Evolutionary conservation across 352 stramenopile genomes (phyloP), one percentile per base, ranked within the genome.

Genomic region (Globisporangium recalcitrans): DNA sequence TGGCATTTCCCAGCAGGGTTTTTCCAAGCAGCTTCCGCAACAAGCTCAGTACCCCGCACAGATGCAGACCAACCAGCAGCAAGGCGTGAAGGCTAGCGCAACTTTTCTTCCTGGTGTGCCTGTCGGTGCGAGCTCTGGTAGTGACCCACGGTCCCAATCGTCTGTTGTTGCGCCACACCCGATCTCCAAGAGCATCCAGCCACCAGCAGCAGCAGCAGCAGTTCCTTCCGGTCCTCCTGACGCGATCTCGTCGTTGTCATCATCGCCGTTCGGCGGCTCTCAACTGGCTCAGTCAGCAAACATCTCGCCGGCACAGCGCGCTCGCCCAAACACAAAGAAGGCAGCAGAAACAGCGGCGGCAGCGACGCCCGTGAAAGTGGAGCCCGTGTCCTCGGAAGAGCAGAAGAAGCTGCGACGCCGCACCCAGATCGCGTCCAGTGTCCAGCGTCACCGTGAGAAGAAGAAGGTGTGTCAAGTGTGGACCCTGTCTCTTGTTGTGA

Each of bases 361-460:
- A 38, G 29, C 27, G 22, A 16, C 47, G 10, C 21, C 21, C 1
- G 19, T 65, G 21, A 74, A 63, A 49, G 58, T 64, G 31, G 62
- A 75, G 21, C 24, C 60, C 16, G 55, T 82, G 21, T 75, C 73
- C 11, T n/a, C 69, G 1, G 75, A 84, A 38, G 78, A 90, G 56
- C 65, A 75, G 56, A 88, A 90, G 70, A 87, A 87, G 48, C 67
- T 79, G 52, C 63, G 64, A 13, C 64, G 80, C 22, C 75, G 80
- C 31, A 77, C 64, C 13, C 80, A 90, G 68, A 90, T 90, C 63
- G 78, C 78, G 9, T 78, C 65, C 16, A 85, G 77, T 31, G 80
- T 90, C 24, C 80, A 90, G 68, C 65, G 80, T 59, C 78, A 90
- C 53, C 66, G 78, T 22, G 77, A 90, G 62, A 88, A 88, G 68